Percentiles rank a stretch among this genome's conserved stretches.
Evolutionary conservation across 164 flowering plant species (phyloP).

Genomic region (Sedum album): DNA sequence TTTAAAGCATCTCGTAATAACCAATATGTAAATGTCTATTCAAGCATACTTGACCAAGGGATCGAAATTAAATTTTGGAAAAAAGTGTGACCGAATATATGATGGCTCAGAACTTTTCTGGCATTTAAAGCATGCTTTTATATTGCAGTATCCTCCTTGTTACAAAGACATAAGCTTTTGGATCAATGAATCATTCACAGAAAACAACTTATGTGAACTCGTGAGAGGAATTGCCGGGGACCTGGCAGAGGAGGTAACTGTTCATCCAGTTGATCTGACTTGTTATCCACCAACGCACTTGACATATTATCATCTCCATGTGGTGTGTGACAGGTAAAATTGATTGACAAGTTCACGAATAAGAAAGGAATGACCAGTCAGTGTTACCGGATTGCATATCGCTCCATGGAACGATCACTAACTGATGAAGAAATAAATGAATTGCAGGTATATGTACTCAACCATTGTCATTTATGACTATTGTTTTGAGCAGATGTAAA

Average conservation of each 20-base stretch:
- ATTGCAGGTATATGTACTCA: slow-evolving; percentile 54
- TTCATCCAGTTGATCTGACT: slow-evolving; percentile 20
- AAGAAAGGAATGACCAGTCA: slow-evolving; percentile 98
- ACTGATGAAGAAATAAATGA: slow-evolving; percentile 90
- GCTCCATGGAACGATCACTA: slow-evolving; percentile 96
- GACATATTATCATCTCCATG: too few species aligned
- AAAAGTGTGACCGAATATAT: too few species aligned
- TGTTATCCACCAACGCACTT: too few species aligned
- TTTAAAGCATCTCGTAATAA: slow-evolving; percentile 90
- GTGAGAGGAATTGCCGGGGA: slow-evolving; percentile 74
- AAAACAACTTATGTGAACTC: slow-evolving; percentile 92
- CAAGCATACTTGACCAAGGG: too few species aligned
- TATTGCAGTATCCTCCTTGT: slow-evolving; percentile 91
- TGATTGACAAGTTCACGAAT: slow-evolving; percentile 88
- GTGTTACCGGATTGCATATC: slow-evolving; percentile 78
- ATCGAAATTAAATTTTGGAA: too few species aligned
- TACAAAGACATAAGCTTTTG: slow-evolving; percentile 73
- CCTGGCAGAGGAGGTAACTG: slow-evolving; percentile 23
- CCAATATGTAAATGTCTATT: too few species aligned
- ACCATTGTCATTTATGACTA: neutral
- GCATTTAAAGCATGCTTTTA: slow-evolving; percentile 73
- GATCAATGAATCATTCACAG: slow-evolving; percentile 36
- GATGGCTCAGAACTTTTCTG: too few species aligned
- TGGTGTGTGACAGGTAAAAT: slow-evolving; percentile 39
- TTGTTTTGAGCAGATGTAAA: neutral